These are phyloP conservation scores for Lachnellula arida DNA, from an alignment of 2,329 filamentous ascomycete genomes.

Conservation along the genomic window DNA sequence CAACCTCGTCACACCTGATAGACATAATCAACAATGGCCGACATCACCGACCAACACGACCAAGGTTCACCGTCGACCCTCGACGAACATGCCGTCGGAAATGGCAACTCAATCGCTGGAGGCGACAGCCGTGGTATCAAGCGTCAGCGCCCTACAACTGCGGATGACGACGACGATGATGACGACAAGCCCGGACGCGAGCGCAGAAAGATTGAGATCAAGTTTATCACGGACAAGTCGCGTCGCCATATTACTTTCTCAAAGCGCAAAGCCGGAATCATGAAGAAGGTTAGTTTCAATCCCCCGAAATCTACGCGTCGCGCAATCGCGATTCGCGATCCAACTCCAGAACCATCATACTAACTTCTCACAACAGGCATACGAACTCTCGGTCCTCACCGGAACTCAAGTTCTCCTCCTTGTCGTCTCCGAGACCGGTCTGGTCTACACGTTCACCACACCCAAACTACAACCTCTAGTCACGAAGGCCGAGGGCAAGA, in stretches of 20 bases:
- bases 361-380: slow-evolving; percentile 58
- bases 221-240: slow-evolving; percentile 99
- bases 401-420: slow-evolving; percentile 95
- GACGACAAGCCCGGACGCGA: slow-evolving; percentile 97
- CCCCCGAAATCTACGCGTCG: slow-evolving; percentile 18
- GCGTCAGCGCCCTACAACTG: slow-evolving; percentile 74
- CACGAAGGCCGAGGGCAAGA: slow-evolving; percentile 98
- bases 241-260: slow-evolving; percentile 99
- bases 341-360: neutral
- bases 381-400: slow-evolving; percentile 94
- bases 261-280: slow-evolving; percentile 98
- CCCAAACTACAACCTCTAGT: slow-evolving; percentile 97
- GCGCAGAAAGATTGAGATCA: slow-evolving; percentile 99
- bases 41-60: slow-evolving; percentile 74
- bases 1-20: slow-evolving; percentile 33
- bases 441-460: slow-evolving; percentile 98
- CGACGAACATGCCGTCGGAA: slow-evolving; percentile 70
- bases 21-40: slow-evolving; percentile 55
- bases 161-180: slow-evolving; percentile 95
- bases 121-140: slow-evolving; percentile 79
- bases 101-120: slow-evolving; percentile 55
- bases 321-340: slow-evolving; percentile 15
- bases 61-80: slow-evolving; percentile 70
- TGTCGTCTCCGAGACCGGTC: slow-evolving; percentile 93
- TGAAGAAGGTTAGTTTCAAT: slow-evolving; percentile 85